Evolutionary conservation across 257 asterid genomes (phyloP), one percentile per base, ranked within the genome.

Genomic region (Haberlea rhodopensis): DNA sequence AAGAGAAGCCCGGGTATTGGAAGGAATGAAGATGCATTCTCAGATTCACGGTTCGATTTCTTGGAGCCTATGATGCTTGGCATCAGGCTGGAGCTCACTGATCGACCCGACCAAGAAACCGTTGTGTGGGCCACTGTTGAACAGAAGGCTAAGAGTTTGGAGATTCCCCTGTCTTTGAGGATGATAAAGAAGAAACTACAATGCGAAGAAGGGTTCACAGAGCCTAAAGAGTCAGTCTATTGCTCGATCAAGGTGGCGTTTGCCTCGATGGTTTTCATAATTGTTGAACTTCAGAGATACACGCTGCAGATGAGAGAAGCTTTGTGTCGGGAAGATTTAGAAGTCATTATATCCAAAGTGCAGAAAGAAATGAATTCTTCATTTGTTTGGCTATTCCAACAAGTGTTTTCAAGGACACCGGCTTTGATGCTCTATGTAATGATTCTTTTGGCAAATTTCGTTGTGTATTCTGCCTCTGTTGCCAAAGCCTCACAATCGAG

Each of bases 41-140:
- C 71, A 76, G 64, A 73, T 43, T 62, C 95, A 1, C 55, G 80
- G 24, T 68, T 79, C 31, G 95, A 85, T 64, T 82, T 82, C 70
- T 71, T 87, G 82, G 98, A 91, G 79, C 96, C 97, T 21, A 75
- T 59, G 72, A 81, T 81, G 87, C 89, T 87, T 10, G 96, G 95
- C 49, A 83, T 91, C 37, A 67, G 21, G 66, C 95, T 96, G 4
- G 98, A 91, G 73, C 75, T 80, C 19, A 84, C 88, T 0, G 80
- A 78, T 58, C 79, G 87, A 87, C 87, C 90, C 1, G 90, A 85
- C 67, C 82, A 81, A 43, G 95, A 84, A 31, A 80, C 79, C 0
- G 66, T 75, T 65, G 37, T 57, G 62, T 75, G 85, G 87, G 78
- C 82, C 4, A 67, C 55, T 9, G 37, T 92, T 2, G 95, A 94